A percentile compares a stretch with the other conserved stretches of the same genome.
These are phyloP conservation scores for Venustampulla echinocandica DNA, from an alignment of 495 filamentous ascomycete genomes.

Conservation along the genomic window DNA sequence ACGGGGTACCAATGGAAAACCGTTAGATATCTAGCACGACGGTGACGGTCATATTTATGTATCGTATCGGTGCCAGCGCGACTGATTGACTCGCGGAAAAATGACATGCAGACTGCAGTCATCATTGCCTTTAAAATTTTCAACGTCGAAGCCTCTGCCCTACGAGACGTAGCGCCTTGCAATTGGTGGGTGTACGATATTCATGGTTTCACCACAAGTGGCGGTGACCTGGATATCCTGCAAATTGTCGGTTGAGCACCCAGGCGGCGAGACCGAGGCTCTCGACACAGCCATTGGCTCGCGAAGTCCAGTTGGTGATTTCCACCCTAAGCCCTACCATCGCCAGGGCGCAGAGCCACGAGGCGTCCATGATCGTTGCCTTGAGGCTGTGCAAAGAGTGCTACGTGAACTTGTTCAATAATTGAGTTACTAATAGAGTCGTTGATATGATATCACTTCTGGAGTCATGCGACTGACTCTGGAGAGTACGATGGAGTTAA, in stretches of 20 bases:
- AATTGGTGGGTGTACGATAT: not conserved
- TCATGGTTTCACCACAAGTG: not conserved
- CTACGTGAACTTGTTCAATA: not conserved
- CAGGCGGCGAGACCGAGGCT: constrained; percentile 9
- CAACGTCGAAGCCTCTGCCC: too few relatives aligned
- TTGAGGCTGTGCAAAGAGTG: not conserved
- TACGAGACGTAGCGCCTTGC: not conserved
- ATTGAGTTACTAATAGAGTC: not conserved
- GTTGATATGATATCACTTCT: too few relatives aligned
- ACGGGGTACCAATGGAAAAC: too few relatives aligned
- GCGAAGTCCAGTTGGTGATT: not conserved
- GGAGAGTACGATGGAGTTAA: too few relatives aligned
- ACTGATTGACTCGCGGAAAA: constrained; percentile 1
- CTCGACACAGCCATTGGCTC: not conserved
- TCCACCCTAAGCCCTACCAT: constrained; percentile 13
- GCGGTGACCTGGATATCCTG: too few relatives aligned
- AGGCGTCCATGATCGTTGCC: not conserved
- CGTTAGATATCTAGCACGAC: too few relatives aligned
- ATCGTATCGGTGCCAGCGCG: constrained; percentile 1
- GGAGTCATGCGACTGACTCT: too few relatives aligned
- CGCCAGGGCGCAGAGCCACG: not conserved
- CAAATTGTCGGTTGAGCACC: not conserved
- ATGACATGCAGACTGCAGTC: constrained; percentile 10
- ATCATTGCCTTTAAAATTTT: too few relatives aligned
- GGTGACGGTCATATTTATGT: too few relatives aligned